phyloP scores from a whole-genome alignment of 352 stramenopile genomes.

The Phytopythium oedochilum region DNA sequence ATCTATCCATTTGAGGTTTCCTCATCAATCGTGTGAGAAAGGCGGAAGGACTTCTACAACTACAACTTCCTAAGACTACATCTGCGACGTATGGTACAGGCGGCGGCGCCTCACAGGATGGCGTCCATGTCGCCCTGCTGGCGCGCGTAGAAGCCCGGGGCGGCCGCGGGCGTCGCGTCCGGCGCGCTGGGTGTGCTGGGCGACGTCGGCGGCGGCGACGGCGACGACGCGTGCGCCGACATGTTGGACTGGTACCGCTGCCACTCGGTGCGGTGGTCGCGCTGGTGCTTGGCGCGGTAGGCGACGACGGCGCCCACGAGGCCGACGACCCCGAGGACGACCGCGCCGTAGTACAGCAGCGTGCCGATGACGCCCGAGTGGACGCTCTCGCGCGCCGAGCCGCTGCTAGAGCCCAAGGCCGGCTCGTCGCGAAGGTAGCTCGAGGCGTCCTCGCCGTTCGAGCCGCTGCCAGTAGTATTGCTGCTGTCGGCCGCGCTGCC shows the following conservation, averaged over 20 bases:
- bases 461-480: no score
- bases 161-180: neutral
- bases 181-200: neutral
- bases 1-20: neutral
- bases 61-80: no score
- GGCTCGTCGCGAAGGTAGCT: no score
- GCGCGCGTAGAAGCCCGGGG: conserved; percentile 2
- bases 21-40: no score
- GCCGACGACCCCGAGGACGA: conserved; percentile 23
- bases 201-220: neutral
- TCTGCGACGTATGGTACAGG: no score
- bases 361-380: neutral
- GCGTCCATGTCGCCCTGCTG: conserved; percentile 8
- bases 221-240: conserved; percentile 1
- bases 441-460: no score
- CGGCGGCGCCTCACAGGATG: conserved; percentile 10
- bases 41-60: no score
- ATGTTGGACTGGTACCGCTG: conserved; percentile 5
- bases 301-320: conserved; percentile 12
- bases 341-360: conserved; percentile 26
- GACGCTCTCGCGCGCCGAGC: no score
- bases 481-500: no score
- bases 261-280: conserved; percentile 10
- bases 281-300: conserved; percentile 19
- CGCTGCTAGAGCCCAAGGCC: no score